phyloP scores from a whole-genome alignment of 2,329 filamentous ascomycete species.

The Trichophyton verrucosum region DNA sequence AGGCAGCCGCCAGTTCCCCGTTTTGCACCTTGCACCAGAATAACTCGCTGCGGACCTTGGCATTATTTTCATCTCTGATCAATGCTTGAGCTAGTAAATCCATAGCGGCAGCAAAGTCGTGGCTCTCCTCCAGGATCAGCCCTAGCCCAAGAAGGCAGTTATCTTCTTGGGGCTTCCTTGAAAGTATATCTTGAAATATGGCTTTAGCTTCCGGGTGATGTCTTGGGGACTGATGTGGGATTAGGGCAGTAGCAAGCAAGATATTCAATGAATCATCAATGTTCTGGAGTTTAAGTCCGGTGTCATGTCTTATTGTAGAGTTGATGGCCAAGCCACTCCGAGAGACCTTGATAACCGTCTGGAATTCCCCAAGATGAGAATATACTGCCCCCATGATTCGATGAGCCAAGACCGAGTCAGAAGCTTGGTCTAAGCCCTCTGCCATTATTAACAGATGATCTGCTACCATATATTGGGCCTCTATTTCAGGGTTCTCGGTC shows the following conservation, averaged over 20 bases:
- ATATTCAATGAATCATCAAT: conserved; percentile 62
- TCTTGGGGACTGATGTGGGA: conserved; percentile 79
- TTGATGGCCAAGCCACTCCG: conserved; percentile 58
- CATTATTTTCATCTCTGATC: conserved; percentile 57
- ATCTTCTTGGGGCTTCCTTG: conserved; percentile 62
- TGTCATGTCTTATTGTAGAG: conserved; percentile 48
- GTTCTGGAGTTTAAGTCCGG: conserved; percentile 56
- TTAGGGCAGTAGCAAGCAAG: conserved; percentile 71
- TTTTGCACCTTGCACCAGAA: conserved; percentile 85
- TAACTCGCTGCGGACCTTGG: conserved; percentile 70
- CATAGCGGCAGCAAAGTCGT: conserved; percentile 71
- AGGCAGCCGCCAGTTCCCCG: conserved; percentile 58
- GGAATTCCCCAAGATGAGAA: conserved; percentile 70
- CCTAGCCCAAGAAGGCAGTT: conserved; percentile 79
- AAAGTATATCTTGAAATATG: conserved; percentile 73
- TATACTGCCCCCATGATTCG: conserved; percentile 76
- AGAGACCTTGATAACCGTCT: conserved; percentile 66
- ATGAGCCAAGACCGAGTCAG: conserved; percentile 67
- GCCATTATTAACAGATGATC: conserved; percentile 73
- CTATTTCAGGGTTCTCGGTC: conserved; percentile 11
- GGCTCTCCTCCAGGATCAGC: conserved; percentile 82
- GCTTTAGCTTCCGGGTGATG: conserved; percentile 77
- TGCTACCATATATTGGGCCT: conserved; percentile 51
- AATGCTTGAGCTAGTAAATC: conserved; percentile 68
- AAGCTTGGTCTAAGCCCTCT: conserved; percentile 51